phyloP scores from a whole-genome alignment of 2,329 filamentous ascomycete genomes.

The Cadophora malorum region DNA sequence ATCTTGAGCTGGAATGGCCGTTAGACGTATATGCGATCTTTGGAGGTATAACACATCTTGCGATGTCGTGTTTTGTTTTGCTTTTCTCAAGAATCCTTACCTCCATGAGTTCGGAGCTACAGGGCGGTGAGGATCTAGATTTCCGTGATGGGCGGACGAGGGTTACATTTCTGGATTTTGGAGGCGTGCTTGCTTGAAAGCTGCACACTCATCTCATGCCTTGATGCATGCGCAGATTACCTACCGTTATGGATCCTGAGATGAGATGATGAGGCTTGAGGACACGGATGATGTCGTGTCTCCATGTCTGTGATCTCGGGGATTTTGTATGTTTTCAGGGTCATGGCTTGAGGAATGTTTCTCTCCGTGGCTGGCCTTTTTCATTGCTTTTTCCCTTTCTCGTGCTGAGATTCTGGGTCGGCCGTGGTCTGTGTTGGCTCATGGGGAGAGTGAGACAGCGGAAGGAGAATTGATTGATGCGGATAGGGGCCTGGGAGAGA shows the following conservation, averaged over 20 bases:
- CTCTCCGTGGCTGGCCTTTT: neutral
- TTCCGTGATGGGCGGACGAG: neutral
- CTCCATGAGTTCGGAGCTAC: neutral
- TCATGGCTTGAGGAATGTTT: slow-evolving; percentile 2
- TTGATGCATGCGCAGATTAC: slow-evolving; percentile 8
- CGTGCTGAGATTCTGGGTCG: neutral
- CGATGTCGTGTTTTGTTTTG: slow-evolving; percentile 7
- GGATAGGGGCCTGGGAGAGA: neutral
- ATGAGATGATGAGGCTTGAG: slow-evolving; percentile 7
- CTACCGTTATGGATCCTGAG: neutral
- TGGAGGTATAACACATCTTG: slow-evolving; percentile 6
- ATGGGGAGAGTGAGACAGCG: neutral
- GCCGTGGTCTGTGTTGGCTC: neutral
- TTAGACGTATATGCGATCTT: slow-evolving; percentile 24
- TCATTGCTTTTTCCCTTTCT: neutral
- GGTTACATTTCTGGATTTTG: neutral
- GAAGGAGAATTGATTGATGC: slow-evolving; percentile 7
- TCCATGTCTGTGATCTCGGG: neutral
- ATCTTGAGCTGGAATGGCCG: neutral
- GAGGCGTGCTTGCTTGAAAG: neutral
- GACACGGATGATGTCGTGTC: slow-evolving; percentile 8
- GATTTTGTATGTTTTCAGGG: slow-evolving; percentile 9
- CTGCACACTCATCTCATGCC: slow-evolving; percentile 18
- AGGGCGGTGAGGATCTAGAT: slow-evolving; percentile 21
- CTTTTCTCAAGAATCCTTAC: neutral